A percentile compares a stretch with the other conserved stretches of the same genome.
Conservation (phyloP, 352 stramenopile species). For the Globisporangium nunn region DNA sequence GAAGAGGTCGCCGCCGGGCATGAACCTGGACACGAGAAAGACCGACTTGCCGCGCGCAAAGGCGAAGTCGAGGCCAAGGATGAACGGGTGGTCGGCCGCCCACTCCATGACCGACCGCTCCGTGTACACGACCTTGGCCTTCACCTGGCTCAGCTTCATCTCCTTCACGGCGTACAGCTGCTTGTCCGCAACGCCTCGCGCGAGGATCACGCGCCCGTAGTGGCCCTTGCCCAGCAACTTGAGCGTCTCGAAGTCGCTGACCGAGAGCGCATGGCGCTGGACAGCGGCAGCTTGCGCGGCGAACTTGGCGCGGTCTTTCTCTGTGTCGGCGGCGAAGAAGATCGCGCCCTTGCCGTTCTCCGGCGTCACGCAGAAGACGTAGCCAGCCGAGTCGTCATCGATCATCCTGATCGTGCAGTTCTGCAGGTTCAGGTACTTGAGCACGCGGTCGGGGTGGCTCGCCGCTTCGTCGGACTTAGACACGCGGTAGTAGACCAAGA, state of each 20-base stretch:
- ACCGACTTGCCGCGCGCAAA: slow-evolving; percentile 94
- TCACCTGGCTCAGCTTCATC: slow-evolving; percentile 87
- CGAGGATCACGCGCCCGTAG: slow-evolving; percentile 79
- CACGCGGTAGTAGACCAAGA: slow-evolving; percentile 77
- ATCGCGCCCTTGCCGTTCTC: slow-evolving; percentile 60
- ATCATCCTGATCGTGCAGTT: slow-evolving; percentile 73
- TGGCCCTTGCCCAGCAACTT: slow-evolving; percentile 80
- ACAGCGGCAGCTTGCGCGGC: slow-evolving; percentile 39
- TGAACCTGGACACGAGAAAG: slow-evolving; percentile 98
- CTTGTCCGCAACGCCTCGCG: slow-evolving; percentile 24
- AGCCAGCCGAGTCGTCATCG: slow-evolving; percentile 65
- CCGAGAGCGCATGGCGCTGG: slow-evolving; percentile 39
- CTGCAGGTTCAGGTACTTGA: slow-evolving; percentile 79
- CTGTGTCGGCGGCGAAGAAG: slow-evolving; percentile 71
- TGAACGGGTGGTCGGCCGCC: slow-evolving; percentile 90
- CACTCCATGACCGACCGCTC: slow-evolving; percentile 83
- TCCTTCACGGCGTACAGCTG: slow-evolving; percentile 84
- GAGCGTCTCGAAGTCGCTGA: slow-evolving; percentile 74
- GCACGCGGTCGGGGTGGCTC: slow-evolving; percentile 5
- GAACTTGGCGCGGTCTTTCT: slow-evolving; percentile 84
- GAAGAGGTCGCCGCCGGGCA: slow-evolving; percentile 95
- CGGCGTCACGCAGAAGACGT: slow-evolving; percentile 68
- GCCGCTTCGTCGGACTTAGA: slow-evolving; percentile 41
- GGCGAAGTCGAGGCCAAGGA: slow-evolving; percentile 96
- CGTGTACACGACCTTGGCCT: slow-evolving; percentile 81